Evolutionary conservation across 1,139 yeast species (phyloP).

Genomic region (Pichia sp.): DNA sequence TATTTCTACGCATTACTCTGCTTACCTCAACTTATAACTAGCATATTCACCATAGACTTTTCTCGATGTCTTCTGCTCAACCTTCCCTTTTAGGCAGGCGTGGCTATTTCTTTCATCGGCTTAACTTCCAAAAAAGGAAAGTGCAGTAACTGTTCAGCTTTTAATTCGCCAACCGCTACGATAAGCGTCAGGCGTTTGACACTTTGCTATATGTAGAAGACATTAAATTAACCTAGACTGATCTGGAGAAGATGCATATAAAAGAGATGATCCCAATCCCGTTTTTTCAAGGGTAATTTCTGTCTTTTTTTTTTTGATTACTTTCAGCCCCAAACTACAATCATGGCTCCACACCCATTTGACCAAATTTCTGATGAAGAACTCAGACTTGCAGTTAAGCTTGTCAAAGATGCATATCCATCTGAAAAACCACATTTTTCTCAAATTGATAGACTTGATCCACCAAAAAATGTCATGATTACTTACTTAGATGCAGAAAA

Average conservation of each 20-base stretch:
- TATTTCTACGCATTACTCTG: too few species aligned
- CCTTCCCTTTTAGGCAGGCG: slow-evolving; percentile 7
- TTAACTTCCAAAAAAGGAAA: not conserved
- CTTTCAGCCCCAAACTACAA: not conserved
- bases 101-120: not conserved
- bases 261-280: not conserved
- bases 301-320: not conserved
- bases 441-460: slow-evolving; percentile 68
- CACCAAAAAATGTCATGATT: slow-evolving; percentile 72
- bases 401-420: slow-evolving; percentile 50
- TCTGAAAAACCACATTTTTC: slow-evolving; percentile 51
- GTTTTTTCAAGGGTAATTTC: not conserved
- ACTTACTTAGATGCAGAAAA: slow-evolving; percentile 64
- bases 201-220: not conserved
- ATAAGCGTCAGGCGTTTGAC: not conserved
- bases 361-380: slow-evolving; percentile 65
- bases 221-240: too few species aligned
- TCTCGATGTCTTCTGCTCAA: not conserved
- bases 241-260: too few species aligned
- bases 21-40: too few species aligned
- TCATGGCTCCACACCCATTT: slow-evolving; percentile 42
- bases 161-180: not conserved
- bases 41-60: too few species aligned
- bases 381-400: slow-evolving; percentile 54
- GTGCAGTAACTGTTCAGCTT: not conserved